Evolutionary conservation across 345 rosid species (phyloP).

Genomic region (Fremontodendron californicum): DNA sequence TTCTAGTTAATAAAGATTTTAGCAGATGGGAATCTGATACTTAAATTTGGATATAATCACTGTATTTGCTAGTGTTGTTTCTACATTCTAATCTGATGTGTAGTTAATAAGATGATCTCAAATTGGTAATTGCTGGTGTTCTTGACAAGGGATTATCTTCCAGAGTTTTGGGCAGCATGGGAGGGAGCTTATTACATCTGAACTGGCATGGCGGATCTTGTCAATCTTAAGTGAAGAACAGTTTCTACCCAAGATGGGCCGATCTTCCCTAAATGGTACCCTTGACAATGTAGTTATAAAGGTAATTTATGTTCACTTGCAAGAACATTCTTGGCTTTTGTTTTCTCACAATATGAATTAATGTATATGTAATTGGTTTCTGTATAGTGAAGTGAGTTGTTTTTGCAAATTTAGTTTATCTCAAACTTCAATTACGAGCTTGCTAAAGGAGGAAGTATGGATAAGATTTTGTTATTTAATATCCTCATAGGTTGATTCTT

Average conservation of each 20-base stretch:
- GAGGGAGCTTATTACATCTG: constrained; percentile 91
- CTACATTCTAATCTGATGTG: constrained; percentile 21
- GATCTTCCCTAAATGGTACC: constrained; percentile 40
- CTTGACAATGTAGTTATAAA: constrained; percentile 73
- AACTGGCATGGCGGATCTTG: constrained; percentile 76
- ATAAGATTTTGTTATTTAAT: not conserved
- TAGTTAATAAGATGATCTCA: constrained; percentile 40
- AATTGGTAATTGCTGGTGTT: constrained; percentile 64
- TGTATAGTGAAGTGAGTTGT: not conserved
- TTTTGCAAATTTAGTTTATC: not conserved
- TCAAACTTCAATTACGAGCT: not conserved
- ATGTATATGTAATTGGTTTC: not conserved
- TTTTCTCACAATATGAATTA: not conserved
- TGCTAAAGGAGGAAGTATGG: not conserved
- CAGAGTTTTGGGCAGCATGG: constrained; percentile 99
- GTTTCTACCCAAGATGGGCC: constrained; percentile 48
- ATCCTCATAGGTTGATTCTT: too few species aligned
- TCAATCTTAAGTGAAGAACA: constrained; percentile 85
- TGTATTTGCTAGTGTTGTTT: not conserved
- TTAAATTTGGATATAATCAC: not conserved
- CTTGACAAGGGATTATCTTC: constrained; percentile 99
- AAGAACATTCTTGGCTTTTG: not conserved
- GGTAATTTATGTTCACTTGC: constrained; percentile 32
- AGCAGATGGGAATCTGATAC: not conserved
- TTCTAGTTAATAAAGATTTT: not conserved